Evolutionary conservation across 305 asterid species (phyloP), one percentile per base, ranked within the genome.

Genomic region (Lippia alba): DNA sequence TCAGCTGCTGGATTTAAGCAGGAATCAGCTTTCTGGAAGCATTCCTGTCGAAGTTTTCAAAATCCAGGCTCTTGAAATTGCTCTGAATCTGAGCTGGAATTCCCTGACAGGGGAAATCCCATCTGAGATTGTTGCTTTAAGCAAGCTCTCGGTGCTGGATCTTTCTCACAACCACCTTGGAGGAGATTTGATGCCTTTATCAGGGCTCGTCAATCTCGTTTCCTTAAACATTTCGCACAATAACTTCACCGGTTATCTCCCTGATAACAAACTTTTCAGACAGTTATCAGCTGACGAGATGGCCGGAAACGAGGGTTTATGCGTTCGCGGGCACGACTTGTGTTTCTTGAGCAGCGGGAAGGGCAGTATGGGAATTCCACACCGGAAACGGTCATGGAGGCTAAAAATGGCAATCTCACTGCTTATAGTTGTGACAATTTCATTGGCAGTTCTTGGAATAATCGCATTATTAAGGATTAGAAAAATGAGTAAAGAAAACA

Each of bases 1-100:
- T 63, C 96, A 93, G 20, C 72, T 87, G 69, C 91, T 93, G 20
- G 98, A 93, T 76, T 75, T 93, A 44, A 91, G 98, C 83, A 78
- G 74, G 61, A 93, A 93, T 41, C 81, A 65, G 56, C 65, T 93
- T n/a, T 76, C 76, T 0, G 92, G 91, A 10, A 79, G 77, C 65
- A 82, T 93, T 19, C 97, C 97, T 0, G 74, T 56, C 6, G 80
- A 91, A 69, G 80, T 93, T 45, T 91, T 84, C 18, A 72, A 74
- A 66, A 82, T 90, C 45, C 83, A 83, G 69, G 84, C 91, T 14
- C 88, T 92, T 55, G 91, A 90, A 34, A 92, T 92, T 33, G 96
- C 97, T 51, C 63, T 90, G 65, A 92, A 92, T 70, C 74, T 92
- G 76, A 92, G 97, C 87, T 89, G 87, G 87, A 92, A 92, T 67